phyloP scores from a whole-genome alignment of 1,284 basidiomycete species.

The Irpex sp. region DNA sequence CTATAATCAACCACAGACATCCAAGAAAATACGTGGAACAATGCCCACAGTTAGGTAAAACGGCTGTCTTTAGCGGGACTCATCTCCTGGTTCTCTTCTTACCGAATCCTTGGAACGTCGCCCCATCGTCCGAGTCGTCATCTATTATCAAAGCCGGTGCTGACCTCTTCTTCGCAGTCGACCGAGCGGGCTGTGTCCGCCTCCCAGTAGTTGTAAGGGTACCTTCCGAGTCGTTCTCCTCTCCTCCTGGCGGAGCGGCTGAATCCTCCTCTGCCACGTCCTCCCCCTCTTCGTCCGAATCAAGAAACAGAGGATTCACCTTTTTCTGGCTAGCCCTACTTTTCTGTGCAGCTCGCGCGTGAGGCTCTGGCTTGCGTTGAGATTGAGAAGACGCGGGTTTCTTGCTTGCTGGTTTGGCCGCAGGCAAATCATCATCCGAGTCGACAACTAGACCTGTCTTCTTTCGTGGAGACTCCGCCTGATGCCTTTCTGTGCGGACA shows the following conservation, averaged over 20 bases:
- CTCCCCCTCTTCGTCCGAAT: slow-evolving; percentile 17
- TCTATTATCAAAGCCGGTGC: slow-evolving; percentile 42
- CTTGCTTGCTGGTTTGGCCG: slow-evolving; percentile 5
- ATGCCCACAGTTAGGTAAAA: too few relatives aligned
- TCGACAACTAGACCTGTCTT: neutral
- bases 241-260: neutral
- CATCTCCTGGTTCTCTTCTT: slow-evolving; percentile 27
- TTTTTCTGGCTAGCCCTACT: slow-evolving; percentile 5
- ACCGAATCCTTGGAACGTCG: slow-evolving; percentile 61
- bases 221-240: neutral
- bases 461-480: slow-evolving; percentile 24
- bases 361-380: neutral
- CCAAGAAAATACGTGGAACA: neutral
- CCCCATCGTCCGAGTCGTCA: slow-evolving; percentile 69
- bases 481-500: slow-evolving; percentile 14
- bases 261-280: neutral
- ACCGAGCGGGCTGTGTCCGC: slow-evolving; percentile 1
- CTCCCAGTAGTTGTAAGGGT: neutral
- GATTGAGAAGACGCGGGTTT: neutral
- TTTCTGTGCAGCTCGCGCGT: neutral
- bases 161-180: slow-evolving; percentile 25
- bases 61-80: too few relatives aligned
- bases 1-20: neutral
- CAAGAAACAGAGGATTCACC: slow-evolving; percentile 24
- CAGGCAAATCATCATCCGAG: slow-evolving; percentile 3